Base-by-base conservation (phyloP, 1,284 basidiomycete species). In the Mrakiaceae sp. region DNA sequence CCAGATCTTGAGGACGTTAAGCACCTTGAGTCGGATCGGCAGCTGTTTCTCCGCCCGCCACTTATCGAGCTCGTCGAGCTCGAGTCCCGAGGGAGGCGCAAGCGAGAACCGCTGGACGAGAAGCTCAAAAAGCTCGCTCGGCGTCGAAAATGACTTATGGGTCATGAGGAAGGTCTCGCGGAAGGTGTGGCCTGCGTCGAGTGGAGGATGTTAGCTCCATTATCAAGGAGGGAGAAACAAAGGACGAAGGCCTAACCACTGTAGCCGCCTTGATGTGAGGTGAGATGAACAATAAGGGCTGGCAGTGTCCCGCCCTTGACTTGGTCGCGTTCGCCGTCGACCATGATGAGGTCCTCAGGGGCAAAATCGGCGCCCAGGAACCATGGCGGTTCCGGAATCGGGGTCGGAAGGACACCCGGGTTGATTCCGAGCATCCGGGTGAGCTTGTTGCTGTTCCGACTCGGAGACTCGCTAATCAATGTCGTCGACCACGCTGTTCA, bases 131-230 rank as follows among this genome's bases (percentile, higher is more conserved):
- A 98, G 78, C 66, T 92, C 87, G 64, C 90, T 83, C 16, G 91
- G 79, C 1, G 86, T 87, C 12, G 90, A 92, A 75, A 98, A 98
- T 0, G 92, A 95, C 70, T 94, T 91, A 80, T 93, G 97, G 0
- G 96, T 98, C 83, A 97, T 88, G 68, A 98, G 76, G 82, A 98
- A 99, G 1, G 93, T 88, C 74, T 89, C 87, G 74, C 86, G 89
- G 77, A 90, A 98, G 5, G 84, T 83, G 0, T 84, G 80, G 74
- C 94, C 92, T 88, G 71, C 40, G n/a, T 47, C 16, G 70, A 72
- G 63, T 74, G 74, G 44, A 43, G 57, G 8, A 42, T 59, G 42
- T 53, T 39, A 60, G 48, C 47, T 44, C 27, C 9, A 50, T 67
- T 62, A 39, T 6, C 11, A 9, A 8, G 48, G 43, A 16, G 48